Evolutionary conservation across 305 asterid species (phyloP), one percentile per base, ranked within the genome.

Genomic region (Solanum hybrid): DNA sequence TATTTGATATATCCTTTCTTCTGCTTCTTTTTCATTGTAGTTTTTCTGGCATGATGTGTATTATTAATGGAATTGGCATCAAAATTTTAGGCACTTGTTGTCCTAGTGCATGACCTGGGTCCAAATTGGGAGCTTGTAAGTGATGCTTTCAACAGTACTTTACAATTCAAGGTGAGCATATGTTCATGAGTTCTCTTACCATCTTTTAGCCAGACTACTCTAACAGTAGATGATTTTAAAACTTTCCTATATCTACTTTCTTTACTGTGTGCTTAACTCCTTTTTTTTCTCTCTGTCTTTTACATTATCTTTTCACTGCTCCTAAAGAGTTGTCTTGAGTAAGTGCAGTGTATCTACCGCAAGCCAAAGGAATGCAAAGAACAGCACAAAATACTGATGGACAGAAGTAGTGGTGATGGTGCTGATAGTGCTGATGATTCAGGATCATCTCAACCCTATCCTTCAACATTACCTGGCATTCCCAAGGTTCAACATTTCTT

Each of bases 101-200:
- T 97, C 90, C 93, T 97, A 88, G 99, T 93, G 89, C 99, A 97
- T 92, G 99, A 97, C 91, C 93, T 97, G 87, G 99, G 99, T 89
- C 98, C 98, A 76, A 96, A 96, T 89, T 97, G 99, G 99, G 98
- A 96, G 95, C 98, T 97, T 56, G 95, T 97, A 66, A 93, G 98
- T 93, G 99, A 97, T 92, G 98, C 98, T 90, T 91, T 97, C 89
- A 97, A 95, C 93, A 94, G 95, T 89, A 93, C 97, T 76, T 91
- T 96, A 94, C 98, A 91, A 86, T 97, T 97, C 93, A 96, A 97
- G 98, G 99, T 97, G 92, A 79, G 91, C 76, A 88, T 85, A 56
- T 60, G 71, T 22, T 32, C 76, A 85, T 56, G 46, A 56, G 22
- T 60, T 85, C 38, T 85, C 76, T 76, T 46, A 69, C 36, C 88